A percentile compares a stretch with the other conserved stretches of the same genome.
Conservation (phyloP, 768 basidiomycete species). For the Gloeostereum incarnatum region DNA sequence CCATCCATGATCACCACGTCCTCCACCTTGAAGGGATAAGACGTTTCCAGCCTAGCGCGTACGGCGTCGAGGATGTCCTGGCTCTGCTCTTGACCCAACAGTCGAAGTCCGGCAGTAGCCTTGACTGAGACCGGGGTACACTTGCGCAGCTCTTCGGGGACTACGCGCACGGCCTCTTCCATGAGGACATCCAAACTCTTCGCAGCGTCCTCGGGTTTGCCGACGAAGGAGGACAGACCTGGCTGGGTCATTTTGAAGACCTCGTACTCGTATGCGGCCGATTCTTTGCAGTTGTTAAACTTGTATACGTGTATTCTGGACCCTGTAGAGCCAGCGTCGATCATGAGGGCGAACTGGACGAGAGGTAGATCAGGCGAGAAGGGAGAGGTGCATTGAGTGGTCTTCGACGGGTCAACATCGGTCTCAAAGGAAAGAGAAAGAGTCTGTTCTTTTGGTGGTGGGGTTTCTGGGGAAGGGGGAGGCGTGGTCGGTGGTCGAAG, state of each 20-base stretch:
- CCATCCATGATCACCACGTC: conserved; percentile 81
- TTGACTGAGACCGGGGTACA: conserved; percentile 91
- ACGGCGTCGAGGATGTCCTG: conserved; percentile 72
- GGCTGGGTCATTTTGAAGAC: conserved; percentile 79
- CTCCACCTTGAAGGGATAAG: conserved; percentile 80
- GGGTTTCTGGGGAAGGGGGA: conserved; percentile 7
- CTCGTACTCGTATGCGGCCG: conserved; percentile 85
- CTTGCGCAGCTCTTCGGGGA: conserved; percentile 51
- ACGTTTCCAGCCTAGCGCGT: conserved; percentile 38
- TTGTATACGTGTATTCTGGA: conserved; percentile 98
- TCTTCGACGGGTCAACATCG: conserved; percentile 67
- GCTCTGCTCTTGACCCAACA: conserved; percentile 56
- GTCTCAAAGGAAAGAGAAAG: conserved; percentile 52
- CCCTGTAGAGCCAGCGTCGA: conserved; percentile 97
- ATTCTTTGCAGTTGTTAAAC: conserved; percentile 80
- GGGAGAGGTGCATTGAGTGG: conserved; percentile 60
- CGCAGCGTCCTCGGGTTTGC: conserved; percentile 61
- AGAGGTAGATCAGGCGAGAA: conserved; percentile 39
- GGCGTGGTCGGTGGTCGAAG: not conserved
- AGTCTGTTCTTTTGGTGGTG: conserved; percentile 4
- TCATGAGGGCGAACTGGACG: conserved; percentile 92
- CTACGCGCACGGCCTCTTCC: conserved; percentile 69
- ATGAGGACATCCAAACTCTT: conserved; percentile 70
- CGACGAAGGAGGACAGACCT: conserved; percentile 62
- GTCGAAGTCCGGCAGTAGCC: conserved; percentile 80